phyloP scores from a whole-genome alignment of 352 stramenopile species.

The Phytophthora boehmeriae region DNA sequence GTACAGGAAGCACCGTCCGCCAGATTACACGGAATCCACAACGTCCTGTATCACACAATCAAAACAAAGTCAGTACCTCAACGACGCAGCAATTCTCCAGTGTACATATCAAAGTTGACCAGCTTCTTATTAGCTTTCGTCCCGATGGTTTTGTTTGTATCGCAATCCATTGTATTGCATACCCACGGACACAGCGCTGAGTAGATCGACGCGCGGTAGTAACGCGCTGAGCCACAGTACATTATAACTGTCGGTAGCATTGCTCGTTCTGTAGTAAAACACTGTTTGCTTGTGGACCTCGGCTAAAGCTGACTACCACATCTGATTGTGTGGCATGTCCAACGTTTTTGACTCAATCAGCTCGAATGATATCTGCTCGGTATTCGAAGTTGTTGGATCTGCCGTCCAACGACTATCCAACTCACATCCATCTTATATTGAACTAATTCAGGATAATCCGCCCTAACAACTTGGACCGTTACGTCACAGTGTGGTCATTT shows the following conservation, averaged over 20 bases:
- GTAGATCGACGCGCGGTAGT: too few relatives aligned
- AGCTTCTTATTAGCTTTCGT: too few relatives aligned
- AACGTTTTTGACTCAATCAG: background rate
- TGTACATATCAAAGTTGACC: too few relatives aligned
- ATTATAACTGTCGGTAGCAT: too few relatives aligned
- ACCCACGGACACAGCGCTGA: too few relatives aligned
- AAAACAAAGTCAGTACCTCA: background rate
- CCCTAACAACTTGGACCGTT: too few relatives aligned
- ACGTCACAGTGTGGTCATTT: too few relatives aligned
- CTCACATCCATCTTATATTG: background rate
- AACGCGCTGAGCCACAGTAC: too few relatives aligned
- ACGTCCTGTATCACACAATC: background rate
- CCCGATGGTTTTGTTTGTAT: too few relatives aligned
- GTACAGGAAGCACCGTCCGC: background rate
- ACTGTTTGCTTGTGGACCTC: background rate
- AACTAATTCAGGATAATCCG: conserved; percentile 2
- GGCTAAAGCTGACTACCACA: background rate
- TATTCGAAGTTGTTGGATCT: conserved; percentile 5
- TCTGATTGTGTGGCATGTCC: background rate
- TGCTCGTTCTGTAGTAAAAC: background rate
- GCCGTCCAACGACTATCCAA: background rate
- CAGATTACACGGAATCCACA: background rate
- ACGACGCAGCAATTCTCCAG: too few relatives aligned
- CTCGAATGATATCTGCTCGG: background rate
- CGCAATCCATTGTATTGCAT: too few relatives aligned